Conservation (phyloP, 768 basidiomycete genomes). For the Mycena olivaceomarginata region DNA sequence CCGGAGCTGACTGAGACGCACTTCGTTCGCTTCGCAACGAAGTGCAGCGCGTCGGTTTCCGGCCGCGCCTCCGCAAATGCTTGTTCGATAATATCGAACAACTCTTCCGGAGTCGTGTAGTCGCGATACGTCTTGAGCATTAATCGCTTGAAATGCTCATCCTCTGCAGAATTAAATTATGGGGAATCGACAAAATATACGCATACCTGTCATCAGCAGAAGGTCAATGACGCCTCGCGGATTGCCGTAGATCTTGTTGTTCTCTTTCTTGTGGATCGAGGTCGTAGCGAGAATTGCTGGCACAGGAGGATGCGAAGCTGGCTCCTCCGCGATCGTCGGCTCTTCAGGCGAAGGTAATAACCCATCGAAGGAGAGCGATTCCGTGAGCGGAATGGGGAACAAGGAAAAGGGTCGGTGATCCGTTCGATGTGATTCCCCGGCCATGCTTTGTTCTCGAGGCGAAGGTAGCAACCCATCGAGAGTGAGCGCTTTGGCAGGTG, state of each 20-base stretch:
- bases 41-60: neutral
- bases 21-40: neutral
- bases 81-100: constrained; percentile 6
- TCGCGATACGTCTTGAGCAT: constrained; percentile 2
- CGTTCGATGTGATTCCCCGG: too few species aligned
- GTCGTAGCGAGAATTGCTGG: too few species aligned
- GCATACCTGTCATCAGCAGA: neutral
- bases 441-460: neutral
- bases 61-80: constrained; percentile 4
- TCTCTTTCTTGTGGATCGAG: too few species aligned
- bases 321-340: neutral
- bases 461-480: neutral
- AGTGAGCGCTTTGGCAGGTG: neutral
- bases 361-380: too few species aligned
- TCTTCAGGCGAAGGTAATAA: too few species aligned
- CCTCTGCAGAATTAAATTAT: too few species aligned
- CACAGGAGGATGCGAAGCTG: neutral
- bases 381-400: too few species aligned
- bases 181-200: too few species aligned
- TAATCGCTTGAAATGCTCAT: neutral
- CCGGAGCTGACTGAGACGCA: neutral
- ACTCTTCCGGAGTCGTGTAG: neutral
- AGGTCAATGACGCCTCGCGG: neutral
- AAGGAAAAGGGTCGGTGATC: too few species aligned
- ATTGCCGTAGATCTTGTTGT: too few species aligned